Base-by-base conservation (phyloP, 169 alveolate genomes). In the Theileria equi region DNA sequence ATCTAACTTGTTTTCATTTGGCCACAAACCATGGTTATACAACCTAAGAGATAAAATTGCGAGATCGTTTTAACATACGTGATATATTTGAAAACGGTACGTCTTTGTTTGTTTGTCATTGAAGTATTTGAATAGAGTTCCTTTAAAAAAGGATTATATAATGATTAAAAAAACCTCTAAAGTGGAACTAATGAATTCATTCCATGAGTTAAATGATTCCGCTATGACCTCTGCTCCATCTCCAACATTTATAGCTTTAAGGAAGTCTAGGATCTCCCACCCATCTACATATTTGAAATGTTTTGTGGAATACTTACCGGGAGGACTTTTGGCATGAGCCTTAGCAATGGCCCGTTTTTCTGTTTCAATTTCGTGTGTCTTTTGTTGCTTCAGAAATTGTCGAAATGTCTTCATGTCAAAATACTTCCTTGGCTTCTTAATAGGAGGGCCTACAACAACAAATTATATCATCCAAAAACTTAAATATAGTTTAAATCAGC, bases 1-100 rank as follows among this genome's bases (percentile, higher is more conserved):
- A 62, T 86, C 93, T 34, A 64, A 70, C 43, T 85, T 77, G 3
- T 87, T 64, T 29, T 61, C 65, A 32, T 82, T 85, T 16, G 95
- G 95, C 90, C 92, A 90, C 74, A 90, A 76, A 16, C 95, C 95
- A 58, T 89, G 90, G 64, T 90, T 90, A 66, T 62, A 90, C 23
- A 85, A 47, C 53, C 92, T 85, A 66, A 5, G 19, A 0, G 2
- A 6, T 17, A 3, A 28, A 11, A 21, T n/a, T 16, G 6, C 45
- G 1, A 49, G 45, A 4, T 7, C 16, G 29, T 4, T 19, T 5
- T 23, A 19, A 47, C 71, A 28, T 74, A 83, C 91, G 84, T 81
- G n/a, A 89, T 66, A 64, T 83, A 83, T 48, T 83, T 82, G 74
- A 88, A 54, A 35, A 89, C 61, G 47, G 62, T 80, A 13, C 94